A percentile compares a stretch with the other conserved stretches of the same genome.
These are phyloP conservation scores for Phtheirospermum japonicum DNA, from an alignment of 257 asterid genomes.

Conservation along the genomic window DNA sequence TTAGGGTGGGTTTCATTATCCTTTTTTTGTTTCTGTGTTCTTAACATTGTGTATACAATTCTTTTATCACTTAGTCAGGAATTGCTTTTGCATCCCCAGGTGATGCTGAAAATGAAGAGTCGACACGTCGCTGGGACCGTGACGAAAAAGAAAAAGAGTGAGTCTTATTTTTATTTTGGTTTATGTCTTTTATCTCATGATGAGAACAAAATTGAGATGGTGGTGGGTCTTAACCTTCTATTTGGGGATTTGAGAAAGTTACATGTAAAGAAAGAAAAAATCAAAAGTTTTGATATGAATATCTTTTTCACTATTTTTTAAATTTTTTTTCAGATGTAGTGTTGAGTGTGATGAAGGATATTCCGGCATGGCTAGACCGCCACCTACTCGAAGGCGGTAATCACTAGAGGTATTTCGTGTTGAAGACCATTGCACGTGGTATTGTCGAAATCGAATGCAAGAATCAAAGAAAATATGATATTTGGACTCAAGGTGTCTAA, in stretches of 20 bases:
- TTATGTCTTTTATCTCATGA: no score
- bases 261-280: no score
- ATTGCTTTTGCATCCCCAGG: no score
- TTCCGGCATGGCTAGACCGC: slow-evolving; percentile 96
- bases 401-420: slow-evolving; percentile 66
- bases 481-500: slow-evolving; percentile 95
- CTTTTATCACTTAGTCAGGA: no score
- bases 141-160: no score
- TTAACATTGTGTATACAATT: no score
- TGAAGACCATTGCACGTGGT: slow-evolving; percentile 73
- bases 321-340: slow-evolving; percentile 74
- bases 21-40: slow-evolving; percentile 29
- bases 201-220: slow-evolving; percentile 39
- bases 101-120: no score
- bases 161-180: no score
- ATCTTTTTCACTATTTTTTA: not conserved
- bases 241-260: slow-evolving; percentile 90
- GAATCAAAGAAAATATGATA: slow-evolving; percentile 76
- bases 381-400: slow-evolving; percentile 90
- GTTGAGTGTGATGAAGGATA: slow-evolving; percentile 67
- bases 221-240: slow-evolving; percentile 38
- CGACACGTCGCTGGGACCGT: no score
- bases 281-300: not conserved
- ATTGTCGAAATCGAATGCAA: slow-evolving; percentile 85
- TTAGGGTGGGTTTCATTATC: no score